These are phyloP conservation scores for Alternaria viburni DNA, from an alignment of 2,329 filamentous ascomycete genomes.

Conservation along the genomic window DNA sequence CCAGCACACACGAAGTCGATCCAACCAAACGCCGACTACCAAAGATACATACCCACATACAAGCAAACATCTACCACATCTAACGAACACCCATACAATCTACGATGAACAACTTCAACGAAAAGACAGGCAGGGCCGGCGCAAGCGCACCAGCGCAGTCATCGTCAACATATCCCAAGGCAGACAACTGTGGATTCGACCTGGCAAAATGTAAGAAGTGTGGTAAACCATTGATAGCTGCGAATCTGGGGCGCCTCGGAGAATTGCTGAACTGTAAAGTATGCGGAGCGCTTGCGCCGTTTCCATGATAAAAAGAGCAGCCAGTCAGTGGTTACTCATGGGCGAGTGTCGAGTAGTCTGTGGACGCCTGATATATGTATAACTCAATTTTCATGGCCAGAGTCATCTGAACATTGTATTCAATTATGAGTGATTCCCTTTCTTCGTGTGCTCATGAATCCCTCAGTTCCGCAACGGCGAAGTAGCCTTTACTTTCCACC, in stretches of 20 bases:
- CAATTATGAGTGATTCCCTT: not conserved
- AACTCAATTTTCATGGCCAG: not conserved
- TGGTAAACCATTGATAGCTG: not conserved
- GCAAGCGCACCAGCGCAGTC: not conserved
- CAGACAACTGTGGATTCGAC: not conserved
- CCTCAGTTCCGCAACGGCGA: conserved; percentile 77
- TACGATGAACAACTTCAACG: not conserved
- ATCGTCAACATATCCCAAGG: not conserved
- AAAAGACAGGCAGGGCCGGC: not conserved
- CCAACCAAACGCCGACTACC: not conserved
- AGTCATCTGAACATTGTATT: not conserved
- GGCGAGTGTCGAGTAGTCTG: not conserved
- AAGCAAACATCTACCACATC: not conserved
- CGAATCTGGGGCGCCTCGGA: not conserved
- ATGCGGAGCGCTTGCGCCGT: not conserved
- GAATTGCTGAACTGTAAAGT: not conserved
- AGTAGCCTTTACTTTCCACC: conserved; percentile 98
- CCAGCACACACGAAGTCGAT: not conserved
- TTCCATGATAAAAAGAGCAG: not conserved
- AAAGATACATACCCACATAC: not conserved
- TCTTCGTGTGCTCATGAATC: conserved; percentile 11
- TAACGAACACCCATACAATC: not conserved
- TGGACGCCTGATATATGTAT: not conserved
- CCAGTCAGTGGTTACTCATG: not conserved
- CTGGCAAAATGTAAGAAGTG: not conserved